Conservation (phyloP, 805 yeast genomes). For the Dipodascopsis tothii region DNA sequence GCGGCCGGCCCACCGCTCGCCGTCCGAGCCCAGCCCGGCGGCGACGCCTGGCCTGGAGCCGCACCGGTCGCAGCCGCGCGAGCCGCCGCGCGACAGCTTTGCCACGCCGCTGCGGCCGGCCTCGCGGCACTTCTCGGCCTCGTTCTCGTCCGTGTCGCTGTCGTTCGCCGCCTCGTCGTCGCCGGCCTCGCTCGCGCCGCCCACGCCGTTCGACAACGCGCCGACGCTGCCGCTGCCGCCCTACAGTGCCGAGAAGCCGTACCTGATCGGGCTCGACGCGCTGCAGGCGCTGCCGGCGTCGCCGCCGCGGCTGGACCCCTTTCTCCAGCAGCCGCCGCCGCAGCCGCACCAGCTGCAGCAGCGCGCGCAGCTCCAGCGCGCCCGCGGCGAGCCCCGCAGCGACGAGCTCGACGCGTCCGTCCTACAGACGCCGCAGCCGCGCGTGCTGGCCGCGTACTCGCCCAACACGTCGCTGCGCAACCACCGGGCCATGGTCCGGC, state of each 20-base stretch:
- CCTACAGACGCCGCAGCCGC: not conserved
- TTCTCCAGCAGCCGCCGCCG: no score
- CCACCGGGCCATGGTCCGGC: slow-evolving; percentile 26
- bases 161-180: slow-evolving; percentile 21
- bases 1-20: slow-evolving; percentile 3
- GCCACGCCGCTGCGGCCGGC: slow-evolving; percentile 22
- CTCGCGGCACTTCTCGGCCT: slow-evolving; percentile 1
- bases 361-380: not conserved
- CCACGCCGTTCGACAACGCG: not conserved
- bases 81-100: slow-evolving; percentile 2
- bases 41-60: not conserved
- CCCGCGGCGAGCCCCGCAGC: not conserved
- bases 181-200: slow-evolving; percentile 10
- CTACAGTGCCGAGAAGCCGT: not conserved
- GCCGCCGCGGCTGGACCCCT: not conserved
- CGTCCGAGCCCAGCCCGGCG: not conserved
- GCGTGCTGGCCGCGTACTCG: slow-evolving; percentile 12
- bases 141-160: slow-evolving; percentile 5
- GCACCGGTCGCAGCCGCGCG: not conserved
- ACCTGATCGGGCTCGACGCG: not conserved
- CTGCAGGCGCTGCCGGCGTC: not conserved
- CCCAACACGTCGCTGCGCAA: slow-evolving; percentile 26
- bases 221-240: not conserved
- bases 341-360: not conserved
- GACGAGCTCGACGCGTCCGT: not conserved